Base-by-base conservation (phyloP, 208 protist genomes). In the Crithidia mellificae region DNA sequence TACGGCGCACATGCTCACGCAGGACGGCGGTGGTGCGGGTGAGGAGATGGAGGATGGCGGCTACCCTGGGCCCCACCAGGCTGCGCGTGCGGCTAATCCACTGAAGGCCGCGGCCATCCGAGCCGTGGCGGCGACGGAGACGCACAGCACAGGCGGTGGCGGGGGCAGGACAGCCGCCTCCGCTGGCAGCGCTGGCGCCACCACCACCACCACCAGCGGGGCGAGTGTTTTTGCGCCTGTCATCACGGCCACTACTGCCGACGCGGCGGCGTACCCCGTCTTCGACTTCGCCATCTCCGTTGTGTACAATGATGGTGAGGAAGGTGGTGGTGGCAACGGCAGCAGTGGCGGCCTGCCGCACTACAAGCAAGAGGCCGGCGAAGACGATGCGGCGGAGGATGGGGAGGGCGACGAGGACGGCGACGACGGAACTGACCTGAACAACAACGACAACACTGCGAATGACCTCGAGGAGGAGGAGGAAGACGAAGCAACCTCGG, bases 201-300 rank as follows among this genome's bases (percentile, higher is more conserved):
- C 58, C 20, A 43, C 54, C 17, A 74, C 67, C 15, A 86, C 80
- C 15, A 74, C 73, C 1, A 86, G 80, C 55, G 77, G 75, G 19
- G 74, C 73, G n/a, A 78, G 72, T 24, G 77, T 86, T 0, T 86
- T 80, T 38, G 77, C 71, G 8, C 29, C 61, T 1, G 55, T 54
- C 6, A 41, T 92, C 44, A 92, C 83, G 15, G 68, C 77, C 36
- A 92, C 83, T 6, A 55, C 41, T 29, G 25, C 68, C 30, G 78
- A 92, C 68, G 39, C 83, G 1, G 34, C 24, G 34, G 27, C 46
- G 22, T 88, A 74, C 67, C 87, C 87, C 27, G 70, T 92, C 22
- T 73, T 92, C 22, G 66, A 73, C 49, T 67, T 72, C 32, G 51
- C 57, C 36, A 41, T 72, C 25, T 67, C 73, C 15, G 22, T 73